Evolutionary conservation across 2,329 filamentous ascomycete species (phyloP), one percentile per base, ranked within the genome.

Genomic region (Claviceps africana): DNA sequence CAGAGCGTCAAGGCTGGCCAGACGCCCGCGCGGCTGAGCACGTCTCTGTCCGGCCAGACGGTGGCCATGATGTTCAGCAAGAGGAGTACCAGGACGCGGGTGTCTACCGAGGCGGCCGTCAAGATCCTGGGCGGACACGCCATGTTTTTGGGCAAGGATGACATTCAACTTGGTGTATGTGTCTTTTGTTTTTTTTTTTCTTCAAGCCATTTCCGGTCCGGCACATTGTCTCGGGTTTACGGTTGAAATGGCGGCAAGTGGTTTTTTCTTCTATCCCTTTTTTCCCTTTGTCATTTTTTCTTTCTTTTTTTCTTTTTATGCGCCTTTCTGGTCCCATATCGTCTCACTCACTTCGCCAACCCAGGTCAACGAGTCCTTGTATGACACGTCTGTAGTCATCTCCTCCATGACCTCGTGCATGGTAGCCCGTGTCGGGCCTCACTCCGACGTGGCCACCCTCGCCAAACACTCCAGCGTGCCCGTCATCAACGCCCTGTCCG

Each of bases 61-160:
- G 80, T 98, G 33, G 91, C 93, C 58, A 85, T 98, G 82, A 88
- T 94, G 76, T 98, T 98, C 75, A 94, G 79, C 76, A 98, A 98
- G 73, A 83, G 90, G 59, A 94, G 86, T 61, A 98, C 93, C 13
- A 81, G 93, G 55, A 98, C 93, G 13, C 83, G 93, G 56, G 84
- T 98, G 33, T 95, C 89, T 1, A 96, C 90, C 1, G 93, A 98
- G 73, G 85, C 85, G 8, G 93, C 93, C 13, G 83, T 96, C 39
- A 80, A 85, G n/a, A 74, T 87, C 54, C 78, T 98, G 74, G 89
- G 90, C 39, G 93, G 91, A 0, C 86, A 95, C 61, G 84, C 93
- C 22, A 96, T 98, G 90, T 98, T 98, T 66, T 70, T 98, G 54
- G 89, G 90, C 62, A 93, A 90, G 65, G 85, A 94, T 52, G 93